phyloP scores from a whole-genome alignment of 345 rosid genomes.

The Euphorbia pulcherrima region DNA sequence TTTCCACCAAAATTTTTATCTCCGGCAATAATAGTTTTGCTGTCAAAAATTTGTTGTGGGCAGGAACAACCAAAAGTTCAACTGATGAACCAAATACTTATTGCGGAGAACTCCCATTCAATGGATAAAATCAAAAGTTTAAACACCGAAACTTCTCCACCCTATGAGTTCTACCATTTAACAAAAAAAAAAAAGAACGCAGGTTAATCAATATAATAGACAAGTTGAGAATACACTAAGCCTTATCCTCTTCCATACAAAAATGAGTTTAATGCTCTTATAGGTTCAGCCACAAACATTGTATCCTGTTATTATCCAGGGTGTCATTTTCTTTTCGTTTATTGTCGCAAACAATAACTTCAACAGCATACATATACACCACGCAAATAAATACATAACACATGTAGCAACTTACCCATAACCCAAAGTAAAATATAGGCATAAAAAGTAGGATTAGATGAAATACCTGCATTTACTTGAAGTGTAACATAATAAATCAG shows the following conservation, averaged over 20 bases:
- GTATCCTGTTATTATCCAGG: background rate
- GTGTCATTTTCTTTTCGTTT: background rate
- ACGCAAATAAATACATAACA: background rate
- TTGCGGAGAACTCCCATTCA: too few species aligned
- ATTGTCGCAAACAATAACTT: background rate
- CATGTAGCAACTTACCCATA: background rate
- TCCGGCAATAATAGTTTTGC: background rate
- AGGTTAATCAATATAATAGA: too few species aligned
- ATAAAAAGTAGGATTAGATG: background rate
- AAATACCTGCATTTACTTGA: background rate
- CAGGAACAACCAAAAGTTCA: too few species aligned
- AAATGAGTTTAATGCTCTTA: background rate
- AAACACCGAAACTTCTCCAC: too few species aligned
- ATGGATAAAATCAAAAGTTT: too few species aligned
- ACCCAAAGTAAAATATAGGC: background rate
- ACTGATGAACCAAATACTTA: too few species aligned
- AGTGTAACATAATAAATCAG: background rate
- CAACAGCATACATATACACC: background rate
- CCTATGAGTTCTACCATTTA: too few species aligned
- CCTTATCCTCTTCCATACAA: background rate
- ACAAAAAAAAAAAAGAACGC: background rate
- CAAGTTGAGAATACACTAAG: background rate
- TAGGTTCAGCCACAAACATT: background rate
- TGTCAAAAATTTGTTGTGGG: too few species aligned
- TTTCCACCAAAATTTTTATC: background rate